Percentiles rank a stretch among this genome's conserved stretches.
These are phyloP conservation scores for Corynascus novoguineensis DNA, from an alignment of 495 filamentous ascomycete genomes.

Conservation along the genomic window DNA sequence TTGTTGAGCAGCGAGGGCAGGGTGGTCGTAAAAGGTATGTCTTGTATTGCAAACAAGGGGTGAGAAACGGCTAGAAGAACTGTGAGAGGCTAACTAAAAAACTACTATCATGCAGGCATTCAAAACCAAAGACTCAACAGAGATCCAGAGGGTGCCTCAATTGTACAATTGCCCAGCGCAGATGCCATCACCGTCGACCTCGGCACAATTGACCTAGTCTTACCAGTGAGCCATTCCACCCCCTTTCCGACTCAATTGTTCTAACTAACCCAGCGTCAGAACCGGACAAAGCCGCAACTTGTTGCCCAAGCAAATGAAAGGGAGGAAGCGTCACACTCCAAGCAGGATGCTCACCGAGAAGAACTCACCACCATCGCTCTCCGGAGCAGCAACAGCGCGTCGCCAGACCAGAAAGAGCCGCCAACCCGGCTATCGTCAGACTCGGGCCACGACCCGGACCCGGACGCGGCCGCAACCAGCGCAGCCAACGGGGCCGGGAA, in stretches of 20 bases:
- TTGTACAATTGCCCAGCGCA: background rate
- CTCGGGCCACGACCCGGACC: background rate
- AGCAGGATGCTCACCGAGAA: background rate
- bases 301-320: background rate
- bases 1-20: constrained; percentile 68
- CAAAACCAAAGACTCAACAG: constrained; percentile 19
- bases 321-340: background rate
- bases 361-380: background rate
- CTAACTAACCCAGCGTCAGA: background rate
- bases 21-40: constrained; percentile 71
- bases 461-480: background rate
- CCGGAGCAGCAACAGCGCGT: background rate
- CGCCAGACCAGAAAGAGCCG: background rate
- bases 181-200: background rate
- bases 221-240: background rate
- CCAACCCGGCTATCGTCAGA: background rate
- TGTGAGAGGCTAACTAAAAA: no score
- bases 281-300: background rate
- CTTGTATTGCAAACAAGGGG: no score
- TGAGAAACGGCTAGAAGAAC: no score
- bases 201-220: background rate
- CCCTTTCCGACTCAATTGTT: no score
- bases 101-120: constrained; percentile 11
- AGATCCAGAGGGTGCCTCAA: background rate
- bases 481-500: background rate